Conservation (phyloP, 768 basidiomycete species). For the Coprinopsis marcescibilis region DNA sequence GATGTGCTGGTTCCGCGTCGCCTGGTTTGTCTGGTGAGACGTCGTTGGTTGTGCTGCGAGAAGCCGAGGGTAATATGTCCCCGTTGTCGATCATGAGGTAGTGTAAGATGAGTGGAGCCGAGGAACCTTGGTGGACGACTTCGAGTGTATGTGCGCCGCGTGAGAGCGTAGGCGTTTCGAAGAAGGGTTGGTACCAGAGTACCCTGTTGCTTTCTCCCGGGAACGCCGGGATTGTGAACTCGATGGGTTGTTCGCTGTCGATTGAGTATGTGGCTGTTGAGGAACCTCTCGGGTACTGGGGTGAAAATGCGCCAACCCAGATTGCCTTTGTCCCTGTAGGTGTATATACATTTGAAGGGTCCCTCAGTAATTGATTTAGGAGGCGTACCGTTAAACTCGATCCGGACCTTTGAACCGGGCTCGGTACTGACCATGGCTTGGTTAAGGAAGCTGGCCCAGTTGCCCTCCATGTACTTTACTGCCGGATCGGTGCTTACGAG, state of each 20-base stretch:
- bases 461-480: too few relatives aligned
- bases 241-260: constrained; percentile 17
- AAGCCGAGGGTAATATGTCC: too few relatives aligned
- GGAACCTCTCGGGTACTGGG: constrained; percentile 11
- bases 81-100: neutral
- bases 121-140: neutral
- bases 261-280: constrained; percentile 19
- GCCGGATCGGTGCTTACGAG: too few relatives aligned
- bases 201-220: neutral
- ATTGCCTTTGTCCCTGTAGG: constrained; percentile 23
- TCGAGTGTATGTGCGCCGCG: neutral
- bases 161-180: neutral
- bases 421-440: too few relatives aligned
- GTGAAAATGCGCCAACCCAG: constrained; percentile 19
- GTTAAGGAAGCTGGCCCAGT: too few relatives aligned
- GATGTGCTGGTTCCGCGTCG: neutral
- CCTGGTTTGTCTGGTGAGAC: neutral
- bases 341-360: neutral
- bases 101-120: neutral
- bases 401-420: too few relatives aligned
- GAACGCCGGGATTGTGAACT: constrained; percentile 18
- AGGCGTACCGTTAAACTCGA: too few relatives aligned
- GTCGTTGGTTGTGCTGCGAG: neutral
- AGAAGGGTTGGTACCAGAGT: neutral
- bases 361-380: too few relatives aligned